These are phyloP conservation scores for Rauvolfia tetraphylla DNA, from an alignment of 257 asterid genomes.

Conservation along the genomic window DNA sequence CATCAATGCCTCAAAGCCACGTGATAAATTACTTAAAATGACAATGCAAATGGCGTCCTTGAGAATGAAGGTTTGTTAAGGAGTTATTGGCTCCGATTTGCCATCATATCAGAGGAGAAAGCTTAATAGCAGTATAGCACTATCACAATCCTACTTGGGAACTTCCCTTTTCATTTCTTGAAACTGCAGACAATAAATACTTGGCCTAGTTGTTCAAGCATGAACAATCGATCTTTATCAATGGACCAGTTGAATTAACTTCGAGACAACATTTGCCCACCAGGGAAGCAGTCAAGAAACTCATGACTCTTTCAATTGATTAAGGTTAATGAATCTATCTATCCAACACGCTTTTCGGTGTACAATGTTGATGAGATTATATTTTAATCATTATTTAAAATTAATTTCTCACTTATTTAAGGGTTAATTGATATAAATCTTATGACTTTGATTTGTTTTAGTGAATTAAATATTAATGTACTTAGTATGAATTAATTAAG, in stretches of 20 bases:
- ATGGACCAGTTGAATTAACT: slow-evolving; percentile 17
- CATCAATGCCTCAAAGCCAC: background rate
- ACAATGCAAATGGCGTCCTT: slow-evolving; percentile 1
- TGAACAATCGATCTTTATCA: slow-evolving; percentile 15
- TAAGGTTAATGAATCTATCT: background rate
- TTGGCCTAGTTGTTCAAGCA: background rate
- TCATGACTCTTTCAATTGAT: background rate
- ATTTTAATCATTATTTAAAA: too few species aligned
- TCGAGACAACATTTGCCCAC: slow-evolving; percentile 13
- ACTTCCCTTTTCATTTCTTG: slow-evolving; percentile 2
- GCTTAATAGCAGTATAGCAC: background rate
- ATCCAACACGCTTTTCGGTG: too few species aligned
- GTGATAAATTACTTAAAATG: slow-evolving; percentile 2
- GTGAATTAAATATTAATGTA: too few species aligned
- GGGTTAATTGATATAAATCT: too few species aligned
- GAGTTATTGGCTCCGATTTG: background rate
- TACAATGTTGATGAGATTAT: too few species aligned
- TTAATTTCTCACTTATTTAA: too few species aligned
- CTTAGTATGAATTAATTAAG: too few species aligned
- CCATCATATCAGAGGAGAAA: background rate
- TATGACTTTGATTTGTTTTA: too few species aligned
- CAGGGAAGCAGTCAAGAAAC: background rate
- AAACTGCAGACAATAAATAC: slow-evolving; percentile 6
- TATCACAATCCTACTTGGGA: background rate
- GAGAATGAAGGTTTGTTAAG: slow-evolving; percentile 6